Evolutionary conservation across 306 rosid genomes (phyloP), one percentile per base, ranked within the genome.

Genomic region (Vachellia collinsii): DNA sequence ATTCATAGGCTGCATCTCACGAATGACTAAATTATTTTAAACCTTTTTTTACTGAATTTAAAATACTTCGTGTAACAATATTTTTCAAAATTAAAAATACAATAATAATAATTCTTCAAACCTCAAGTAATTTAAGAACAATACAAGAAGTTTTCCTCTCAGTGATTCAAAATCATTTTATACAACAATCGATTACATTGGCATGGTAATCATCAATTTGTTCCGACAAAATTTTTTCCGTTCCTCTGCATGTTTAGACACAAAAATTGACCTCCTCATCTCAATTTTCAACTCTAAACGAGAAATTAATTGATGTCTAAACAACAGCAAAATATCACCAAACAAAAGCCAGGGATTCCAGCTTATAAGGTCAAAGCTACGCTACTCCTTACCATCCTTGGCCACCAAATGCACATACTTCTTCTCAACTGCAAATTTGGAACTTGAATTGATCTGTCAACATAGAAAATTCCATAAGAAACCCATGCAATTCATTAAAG

Each of bases 391-490:
- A 83, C 86, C 88, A 78, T 84, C 90, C 82, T 87, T 83, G 79
- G 87, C 87, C 65, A 83, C 89, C 86, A 95, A 79, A 76, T 84
- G 90, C 79, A 93, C 96, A 61, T 83, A 64, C 90, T 93, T 93
- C 77, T 84, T 84, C 83, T 91, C 94, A 20, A 93, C 83, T 6
- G 77, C 72, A 82, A 91, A 95, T 89, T 81, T 87, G 69, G 98
- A 90, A 86, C 98, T 93, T 37, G 97, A 91, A 81, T 90, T 89
- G 76, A 95, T 83, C 99, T 95, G 92, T 65, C 63, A 48, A 59
- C 84, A 79, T 71, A 77, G 34, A 9, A 50, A 47, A 46, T 47
- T 74, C 41, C 74, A 41, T 70, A 8, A 82, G 77, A 72, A 80
- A 61, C 22, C 11, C 12, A 53, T 69, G 23, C 23, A 42, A 66